These are phyloP conservation scores for Gossypium anomalum DNA, from an alignment of 345 rosid species.

Conservation along the genomic window DNA sequence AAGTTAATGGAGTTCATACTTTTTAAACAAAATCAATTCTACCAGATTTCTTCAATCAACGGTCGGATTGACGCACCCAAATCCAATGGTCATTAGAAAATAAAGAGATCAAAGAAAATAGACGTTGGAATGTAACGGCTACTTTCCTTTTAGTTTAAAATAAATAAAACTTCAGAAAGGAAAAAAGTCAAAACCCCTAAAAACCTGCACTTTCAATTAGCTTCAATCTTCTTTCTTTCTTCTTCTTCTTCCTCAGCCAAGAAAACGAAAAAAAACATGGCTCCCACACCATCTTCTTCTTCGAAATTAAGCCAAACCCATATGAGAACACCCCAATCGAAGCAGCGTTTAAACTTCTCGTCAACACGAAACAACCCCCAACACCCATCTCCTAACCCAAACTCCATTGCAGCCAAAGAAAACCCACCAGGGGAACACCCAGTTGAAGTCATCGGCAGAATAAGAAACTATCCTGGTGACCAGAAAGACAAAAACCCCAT, in stretches of 20 bases:
- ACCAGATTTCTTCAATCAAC: background rate
- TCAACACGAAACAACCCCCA: slow-evolving; percentile 31
- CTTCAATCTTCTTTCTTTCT: background rate
- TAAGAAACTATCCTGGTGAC: slow-evolving; percentile 60
- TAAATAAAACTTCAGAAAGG: background rate
- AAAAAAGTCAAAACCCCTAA: slow-evolving; percentile 28
- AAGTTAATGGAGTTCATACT: background rate
- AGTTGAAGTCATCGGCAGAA: slow-evolving; percentile 78
- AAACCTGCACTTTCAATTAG: background rate
- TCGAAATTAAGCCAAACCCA: slow-evolving; percentile 41
- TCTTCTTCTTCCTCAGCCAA: background rate
- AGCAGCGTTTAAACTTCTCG: slow-evolving; percentile 63
- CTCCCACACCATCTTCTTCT: slow-evolving; percentile 68
- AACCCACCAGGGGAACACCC: slow-evolving; percentile 66
- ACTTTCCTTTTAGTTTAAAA: slow-evolving; percentile 13
- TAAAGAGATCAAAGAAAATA: slow-evolving; percentile 2
- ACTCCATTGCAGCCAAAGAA: slow-evolving; percentile 35
- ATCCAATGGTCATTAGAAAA: background rate
- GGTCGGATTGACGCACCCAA: background rate
- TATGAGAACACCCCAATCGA: slow-evolving; percentile 65
- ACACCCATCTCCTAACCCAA: slow-evolving; percentile 44
- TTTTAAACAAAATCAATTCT: background rate
- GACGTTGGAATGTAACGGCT: slow-evolving; percentile 53
- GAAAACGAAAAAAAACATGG: slow-evolving; percentile 39
- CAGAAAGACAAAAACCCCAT: slow-evolving; percentile 44